Evolutionary conservation across 2,329 filamentous ascomycete species (phyloP), one percentile per base, ranked within the genome.

Genomic region (Colletotrichum sp.): DNA sequence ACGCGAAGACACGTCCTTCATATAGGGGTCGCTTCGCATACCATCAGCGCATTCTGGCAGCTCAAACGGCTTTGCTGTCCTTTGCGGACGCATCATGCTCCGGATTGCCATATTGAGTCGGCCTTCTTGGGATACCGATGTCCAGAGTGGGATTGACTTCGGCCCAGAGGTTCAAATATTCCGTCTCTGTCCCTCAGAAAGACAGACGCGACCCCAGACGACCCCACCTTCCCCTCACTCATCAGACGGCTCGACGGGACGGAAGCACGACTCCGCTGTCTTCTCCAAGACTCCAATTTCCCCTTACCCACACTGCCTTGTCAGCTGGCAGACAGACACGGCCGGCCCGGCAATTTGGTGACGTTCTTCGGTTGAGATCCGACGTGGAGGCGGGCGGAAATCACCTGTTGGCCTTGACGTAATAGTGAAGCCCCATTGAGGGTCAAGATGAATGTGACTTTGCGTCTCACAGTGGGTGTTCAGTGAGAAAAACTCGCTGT

Each of bases 81-180:
- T 82, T 78, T 81, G 81, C 82, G 81, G 81, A 82, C 72, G 61
- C 66, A 72, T 65, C 75, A 70, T 57, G 68, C 77, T 82, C 82
- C 82, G 81, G 57, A 71, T 80, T 81, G 74, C 80, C 81, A 72
- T 78, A 78, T 80, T 69, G 63, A 79, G 71, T 66, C 71, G 71
- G 34, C 39, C 28, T 74, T 60, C 48, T 30, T 30, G 28, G 30
- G 59, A 63, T 52, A 52, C 44, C 52, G 73, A 39, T 34, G 22
- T 30, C 63, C 39, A 60, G 44, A 48, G 39, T 63, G 32, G 27
- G 44, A 48, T 70, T 64, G 15, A 32, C 68, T 32, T 71, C 39
- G 63, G 63, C 36, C 59, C 59, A 44, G 64, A 44, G 25, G 52
- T 39, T 55, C 27, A 66, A 60, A 52, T 57, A 15, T 57, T 72